Base-by-base conservation (phyloP, 1,284 basidiomycete species). In the Cryptococcus sp. region DNA sequence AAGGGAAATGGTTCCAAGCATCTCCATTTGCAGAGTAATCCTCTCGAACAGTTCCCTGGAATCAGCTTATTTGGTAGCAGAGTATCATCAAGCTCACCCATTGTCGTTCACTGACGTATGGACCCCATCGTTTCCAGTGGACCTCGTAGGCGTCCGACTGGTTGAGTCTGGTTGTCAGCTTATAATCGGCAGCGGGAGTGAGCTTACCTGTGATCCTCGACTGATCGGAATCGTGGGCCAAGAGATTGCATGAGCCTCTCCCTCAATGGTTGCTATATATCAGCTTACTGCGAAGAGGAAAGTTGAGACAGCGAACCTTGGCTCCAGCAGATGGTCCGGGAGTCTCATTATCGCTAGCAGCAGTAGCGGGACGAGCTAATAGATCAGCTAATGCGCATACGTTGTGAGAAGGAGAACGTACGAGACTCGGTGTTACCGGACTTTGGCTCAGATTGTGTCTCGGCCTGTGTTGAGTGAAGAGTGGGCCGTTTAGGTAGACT, bases 71-170 rank as follows among this genome's bases (percentile, higher is more conserved):
- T 22, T 5, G 4, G 5, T 24, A 22, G 18, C 19, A 45, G 10
- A 28, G 5, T 4, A 14, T 9, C 4, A 10, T 1, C n/a, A 25
- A 46, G 22, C 21, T 64, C 61, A 89, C 92, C 94, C 94, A 98
- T 81, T 98, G 94, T 55, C 94, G 82, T 77, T 98, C 94, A 58
- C 86, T 87, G 56, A 98, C 81, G 78, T 98, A 98, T 16, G 94
- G 94, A 24, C 94, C 94, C 94, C 94, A 98, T 63, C 90, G 82
- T 77, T 97, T 97, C 94, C 94, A 98, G 74, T 98, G 91, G 40
- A 79, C 77, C 57, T 83, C 79, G 62, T 83, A 84, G 51, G 78
- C 73, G 53, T 78, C 80, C 57, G 86, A 85, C 65, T 89, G 84
- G 43, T 83, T 76, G 16, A 96, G 81, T 49, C 88, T 83, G 72